phyloP scores from a whole-genome alignment of 768 basidiomycete species.

The Boletus insuetus region DNA sequence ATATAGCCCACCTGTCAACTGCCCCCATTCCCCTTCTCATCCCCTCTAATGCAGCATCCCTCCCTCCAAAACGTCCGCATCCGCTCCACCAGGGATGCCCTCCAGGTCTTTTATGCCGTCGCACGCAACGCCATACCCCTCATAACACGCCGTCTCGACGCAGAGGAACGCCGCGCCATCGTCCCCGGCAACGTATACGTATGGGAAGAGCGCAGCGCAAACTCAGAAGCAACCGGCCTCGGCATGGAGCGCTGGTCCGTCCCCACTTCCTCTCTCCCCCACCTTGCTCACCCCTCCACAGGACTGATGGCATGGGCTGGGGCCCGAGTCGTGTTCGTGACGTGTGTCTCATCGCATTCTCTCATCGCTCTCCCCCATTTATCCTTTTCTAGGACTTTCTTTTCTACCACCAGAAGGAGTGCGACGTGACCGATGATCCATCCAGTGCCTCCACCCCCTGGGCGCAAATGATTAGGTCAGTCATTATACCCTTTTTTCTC shows the following conservation, averaged over 20 bases:
- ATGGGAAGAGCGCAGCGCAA: slow-evolving; percentile 86
- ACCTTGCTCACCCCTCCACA: slow-evolving; percentile 10
- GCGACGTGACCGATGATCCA: slow-evolving; percentile 39
- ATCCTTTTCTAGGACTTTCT: slow-evolving; percentile 44
- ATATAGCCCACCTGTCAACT: slow-evolving; percentile 30
- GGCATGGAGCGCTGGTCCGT: slow-evolving; percentile 82
- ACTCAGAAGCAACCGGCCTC: slow-evolving; percentile 75
- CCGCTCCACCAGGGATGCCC: slow-evolving; percentile 75
- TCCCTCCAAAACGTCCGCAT: slow-evolving; percentile 75
- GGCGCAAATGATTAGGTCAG: slow-evolving; percentile 71
- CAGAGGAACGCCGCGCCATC: slow-evolving; percentile 75
- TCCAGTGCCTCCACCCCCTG: slow-evolving; percentile 59
- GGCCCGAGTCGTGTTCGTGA: slow-evolving; percentile 73
- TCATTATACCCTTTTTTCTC: slow-evolving; percentile 15
- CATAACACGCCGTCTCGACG: slow-evolving; percentile 78
- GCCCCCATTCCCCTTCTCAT: slow-evolving; percentile 24
- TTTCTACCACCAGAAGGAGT: slow-evolving; percentile 53
- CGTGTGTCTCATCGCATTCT: slow-evolving; percentile 13
- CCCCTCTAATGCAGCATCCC: slow-evolving; percentile 62
- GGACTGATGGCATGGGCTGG: slow-evolving; percentile 77
- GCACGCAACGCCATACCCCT: slow-evolving; percentile 65
- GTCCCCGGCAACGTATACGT: slow-evolving; percentile 78
- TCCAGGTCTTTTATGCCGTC: slow-evolving; percentile 78
- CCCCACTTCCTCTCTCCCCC: neutral
- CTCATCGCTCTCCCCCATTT: neutral